Conservation (phyloP, 306 rosid species). For the Rubus parviflorus region DNA sequence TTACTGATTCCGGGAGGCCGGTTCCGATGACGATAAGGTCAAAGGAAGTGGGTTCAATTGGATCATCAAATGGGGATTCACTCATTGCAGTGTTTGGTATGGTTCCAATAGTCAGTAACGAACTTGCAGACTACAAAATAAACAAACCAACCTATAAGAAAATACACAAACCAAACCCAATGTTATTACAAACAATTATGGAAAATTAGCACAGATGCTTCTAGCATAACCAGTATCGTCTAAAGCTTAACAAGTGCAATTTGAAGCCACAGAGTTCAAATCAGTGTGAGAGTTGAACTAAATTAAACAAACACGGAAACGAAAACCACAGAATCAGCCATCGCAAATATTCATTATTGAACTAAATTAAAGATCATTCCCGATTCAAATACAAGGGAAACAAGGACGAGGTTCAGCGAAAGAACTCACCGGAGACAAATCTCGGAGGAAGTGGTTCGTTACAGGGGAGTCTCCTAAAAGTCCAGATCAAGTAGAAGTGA, state of each 20-base stretch:
- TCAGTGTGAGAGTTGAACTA: neutral
- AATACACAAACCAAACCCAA: neutral
- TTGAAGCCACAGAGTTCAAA: neutral
- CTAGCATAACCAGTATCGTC: neutral
- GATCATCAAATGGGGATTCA: conserved; percentile 46
- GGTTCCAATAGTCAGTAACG: neutral
- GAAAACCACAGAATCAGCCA: neutral
- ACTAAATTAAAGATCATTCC: neutral
- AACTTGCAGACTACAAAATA: neutral
- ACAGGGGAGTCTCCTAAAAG: neutral
- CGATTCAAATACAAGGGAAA: neutral
- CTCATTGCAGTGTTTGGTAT: conserved; percentile 34
- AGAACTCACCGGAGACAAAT: neutral
- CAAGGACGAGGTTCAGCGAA: neutral
- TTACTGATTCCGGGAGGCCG: conserved; percentile 57
- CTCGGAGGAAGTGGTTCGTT: neutral
- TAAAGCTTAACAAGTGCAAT: neutral
- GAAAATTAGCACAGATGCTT: neutral
- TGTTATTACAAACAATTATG: neutral
- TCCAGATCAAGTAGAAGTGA: neutral
- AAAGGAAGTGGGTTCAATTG: conserved; percentile 67
- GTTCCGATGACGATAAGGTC: conserved; percentile 83
- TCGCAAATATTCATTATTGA: neutral
- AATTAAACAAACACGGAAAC: no score
- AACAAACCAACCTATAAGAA: neutral